Evolutionary conservation across 2,329 filamentous ascomycete genomes (phyloP).

Genomic region (Ceratocystis colombiana): DNA sequence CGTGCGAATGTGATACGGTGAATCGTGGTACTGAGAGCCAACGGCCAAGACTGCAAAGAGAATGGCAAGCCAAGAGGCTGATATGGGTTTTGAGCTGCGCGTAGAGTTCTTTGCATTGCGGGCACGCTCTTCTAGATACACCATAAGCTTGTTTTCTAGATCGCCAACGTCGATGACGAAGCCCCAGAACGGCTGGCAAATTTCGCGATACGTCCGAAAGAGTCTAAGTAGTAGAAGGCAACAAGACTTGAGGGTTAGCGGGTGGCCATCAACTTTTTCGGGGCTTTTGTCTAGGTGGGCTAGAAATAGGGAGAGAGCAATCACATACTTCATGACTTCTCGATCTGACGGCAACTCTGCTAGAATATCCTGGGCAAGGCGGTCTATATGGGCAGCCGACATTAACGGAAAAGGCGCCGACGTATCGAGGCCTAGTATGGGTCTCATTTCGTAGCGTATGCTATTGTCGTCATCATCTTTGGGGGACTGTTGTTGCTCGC

Average conservation of each 20-base stretch:
- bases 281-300: background rate
- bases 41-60: slow-evolving; percentile 56
- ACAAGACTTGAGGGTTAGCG: slow-evolving; percentile 14
- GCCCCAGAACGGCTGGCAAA: slow-evolving; percentile 58
- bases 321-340: slow-evolving; percentile 54
- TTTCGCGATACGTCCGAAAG: slow-evolving; percentile 57
- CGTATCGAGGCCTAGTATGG: slow-evolving; percentile 55
- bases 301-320: background rate
- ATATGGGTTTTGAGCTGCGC: slow-evolving; percentile 43
- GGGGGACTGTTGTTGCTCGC: slow-evolving; percentile 46
- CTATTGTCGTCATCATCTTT: slow-evolving; percentile 45
- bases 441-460: slow-evolving; percentile 55
- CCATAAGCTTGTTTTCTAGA: slow-evolving; percentile 53
- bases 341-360: slow-evolving; percentile 53
- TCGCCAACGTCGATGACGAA: slow-evolving; percentile 58
- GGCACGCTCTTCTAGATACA: slow-evolving; percentile 54
- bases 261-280: background rate
- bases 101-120: slow-evolving; percentile 42
- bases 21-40: slow-evolving; percentile 56
- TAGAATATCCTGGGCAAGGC: slow-evolving; percentile 50
- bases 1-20: slow-evolving; percentile 51
- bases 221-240: slow-evolving; percentile 35
- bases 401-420: slow-evolving; percentile 58
- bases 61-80: slow-evolving; percentile 56
- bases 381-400: slow-evolving; percentile 52